phyloP scores from a whole-genome alignment of 2,329 filamentous ascomycete species.

The Sordariomycetes sp. region DNA sequence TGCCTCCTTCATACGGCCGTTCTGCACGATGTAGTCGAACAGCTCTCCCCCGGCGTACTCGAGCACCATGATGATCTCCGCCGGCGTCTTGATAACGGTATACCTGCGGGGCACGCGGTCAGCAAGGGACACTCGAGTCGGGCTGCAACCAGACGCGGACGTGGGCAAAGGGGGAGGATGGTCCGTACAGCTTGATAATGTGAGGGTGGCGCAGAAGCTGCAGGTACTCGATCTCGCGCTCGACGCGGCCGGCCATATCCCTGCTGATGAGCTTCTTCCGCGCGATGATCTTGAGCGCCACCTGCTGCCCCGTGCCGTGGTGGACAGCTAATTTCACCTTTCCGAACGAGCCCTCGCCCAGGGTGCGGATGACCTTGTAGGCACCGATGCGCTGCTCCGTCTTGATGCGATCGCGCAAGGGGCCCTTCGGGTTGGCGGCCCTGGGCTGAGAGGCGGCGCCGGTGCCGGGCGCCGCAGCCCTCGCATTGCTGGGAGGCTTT shows the following conservation, averaged over 20 bases:
- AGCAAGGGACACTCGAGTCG: background rate
- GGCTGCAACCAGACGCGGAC: background rate
- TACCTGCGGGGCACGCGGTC: conserved; percentile 38
- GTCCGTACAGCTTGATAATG: conserved; percentile 85
- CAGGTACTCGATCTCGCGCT: conserved; percentile 95
- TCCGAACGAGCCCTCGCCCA: conserved; percentile 94
- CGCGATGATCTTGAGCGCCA: conserved; percentile 95
- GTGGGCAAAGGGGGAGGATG: background rate
- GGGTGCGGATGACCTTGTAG: conserved; percentile 79
- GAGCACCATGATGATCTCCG: conserved; percentile 97
- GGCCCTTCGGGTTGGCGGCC: background rate
- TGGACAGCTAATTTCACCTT: conserved; percentile 97
- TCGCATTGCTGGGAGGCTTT: conserved; percentile 16
- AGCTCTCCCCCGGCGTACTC: conserved; percentile 94
- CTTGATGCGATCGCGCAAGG: conserved; percentile 3
- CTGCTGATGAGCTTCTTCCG: conserved; percentile 90
- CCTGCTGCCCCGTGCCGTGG: conserved; percentile 82
- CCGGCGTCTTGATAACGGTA: conserved; percentile 89
- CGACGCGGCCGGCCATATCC: conserved; percentile 95
- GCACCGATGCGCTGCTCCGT: conserved; percentile 73
- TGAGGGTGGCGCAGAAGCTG: conserved; percentile 92
- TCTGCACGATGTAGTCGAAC: conserved; percentile 94
- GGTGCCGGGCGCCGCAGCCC: conserved; percentile 11
- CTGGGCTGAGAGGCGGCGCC: conserved; percentile 17
- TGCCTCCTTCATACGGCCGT: conserved; percentile 80